phyloP scores from a whole-genome alignment of 1,284 basidiomycete species.

The Sutorius eximius region DNA sequence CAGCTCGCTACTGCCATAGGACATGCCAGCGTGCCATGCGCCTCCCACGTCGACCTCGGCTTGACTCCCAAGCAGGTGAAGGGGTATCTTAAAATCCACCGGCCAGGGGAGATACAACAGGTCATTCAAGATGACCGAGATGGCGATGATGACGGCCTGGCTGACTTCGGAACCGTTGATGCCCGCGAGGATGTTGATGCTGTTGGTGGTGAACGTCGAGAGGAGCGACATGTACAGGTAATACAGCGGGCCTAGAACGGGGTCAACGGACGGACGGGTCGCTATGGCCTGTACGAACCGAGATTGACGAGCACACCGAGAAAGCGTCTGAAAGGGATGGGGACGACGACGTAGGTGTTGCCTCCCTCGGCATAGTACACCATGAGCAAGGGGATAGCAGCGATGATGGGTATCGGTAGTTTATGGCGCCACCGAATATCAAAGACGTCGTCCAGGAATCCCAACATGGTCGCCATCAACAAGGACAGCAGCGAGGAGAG shows the following conservation, averaged over 20 bases:
- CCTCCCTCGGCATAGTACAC: constrained; percentile 96
- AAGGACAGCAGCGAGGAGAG: constrained; percentile 90
- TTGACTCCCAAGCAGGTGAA: constrained; percentile 66
- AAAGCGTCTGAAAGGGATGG: constrained; percentile 72
- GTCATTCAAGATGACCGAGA: constrained; percentile 91
- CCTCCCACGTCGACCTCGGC: constrained; percentile 71
- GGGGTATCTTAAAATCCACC: constrained; percentile 64
- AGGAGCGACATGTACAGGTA: constrained; percentile 96
- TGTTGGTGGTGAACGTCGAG: constrained; percentile 96
- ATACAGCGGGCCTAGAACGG: constrained; percentile 78
- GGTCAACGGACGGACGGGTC: constrained; percentile 5
- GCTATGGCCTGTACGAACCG: constrained; percentile 48
- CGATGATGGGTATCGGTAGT: constrained; percentile 94
- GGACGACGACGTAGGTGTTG: constrained; percentile 93
- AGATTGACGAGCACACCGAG: constrained; percentile 84
- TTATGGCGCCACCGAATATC: constrained; percentile 99
- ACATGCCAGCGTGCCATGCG: constrained; percentile 78
- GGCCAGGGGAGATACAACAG: constrained; percentile 88
- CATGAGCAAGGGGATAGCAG: constrained; percentile 91
- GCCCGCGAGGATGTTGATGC: constrained; percentile 98
- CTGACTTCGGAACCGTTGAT: constrained; percentile 96
- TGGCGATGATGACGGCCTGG: constrained; percentile 90
- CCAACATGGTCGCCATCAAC: constrained; percentile 89
- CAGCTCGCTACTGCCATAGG: constrained; percentile 83
- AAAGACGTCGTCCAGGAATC: constrained; percentile 97